These are phyloP conservation scores for Fusarium kyushuense DNA, from an alignment of 2,329 filamentous ascomycete species.

Conservation along the genomic window DNA sequence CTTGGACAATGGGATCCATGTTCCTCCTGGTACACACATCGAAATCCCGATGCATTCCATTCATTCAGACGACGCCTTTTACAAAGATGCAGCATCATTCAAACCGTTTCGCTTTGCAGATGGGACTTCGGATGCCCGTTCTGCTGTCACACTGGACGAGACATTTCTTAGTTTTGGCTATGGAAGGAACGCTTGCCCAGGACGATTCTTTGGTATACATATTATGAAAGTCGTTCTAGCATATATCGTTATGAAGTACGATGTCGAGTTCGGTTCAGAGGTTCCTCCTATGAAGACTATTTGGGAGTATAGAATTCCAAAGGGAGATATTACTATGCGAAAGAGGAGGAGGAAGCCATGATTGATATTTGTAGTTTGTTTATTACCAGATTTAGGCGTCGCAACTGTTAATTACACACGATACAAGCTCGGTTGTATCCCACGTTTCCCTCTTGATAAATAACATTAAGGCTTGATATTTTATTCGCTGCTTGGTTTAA, in stretches of 20 bases:
- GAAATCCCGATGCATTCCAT: background rate
- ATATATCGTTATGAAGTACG: background rate
- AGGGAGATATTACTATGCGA: background rate
- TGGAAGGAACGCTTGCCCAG: background rate
- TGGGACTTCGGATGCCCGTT: background rate
- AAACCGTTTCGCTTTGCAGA: background rate
- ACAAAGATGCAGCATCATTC: background rate
- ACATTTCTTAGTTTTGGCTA: background rate
- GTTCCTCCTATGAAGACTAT: background rate
- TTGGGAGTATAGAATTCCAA: background rate
- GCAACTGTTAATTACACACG: no score
- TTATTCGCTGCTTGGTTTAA: no score
- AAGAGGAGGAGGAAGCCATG: background rate
- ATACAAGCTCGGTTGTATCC: no score
- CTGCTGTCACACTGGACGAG: background rate
- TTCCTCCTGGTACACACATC: background rate
- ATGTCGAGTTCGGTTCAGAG: background rate
- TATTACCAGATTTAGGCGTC: no score
- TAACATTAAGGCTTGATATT: accelerated
- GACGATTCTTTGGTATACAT: background rate
- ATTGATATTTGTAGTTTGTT: background rate
- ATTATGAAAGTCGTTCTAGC: background rate
- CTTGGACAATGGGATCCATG: background rate
- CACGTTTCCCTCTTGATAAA: accelerated
- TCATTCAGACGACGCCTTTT: background rate